phyloP scores from a whole-genome alignment of 2,329 filamentous ascomycete genomes.

The Ophiognomonia clavigignenti-juglandacearum region DNA sequence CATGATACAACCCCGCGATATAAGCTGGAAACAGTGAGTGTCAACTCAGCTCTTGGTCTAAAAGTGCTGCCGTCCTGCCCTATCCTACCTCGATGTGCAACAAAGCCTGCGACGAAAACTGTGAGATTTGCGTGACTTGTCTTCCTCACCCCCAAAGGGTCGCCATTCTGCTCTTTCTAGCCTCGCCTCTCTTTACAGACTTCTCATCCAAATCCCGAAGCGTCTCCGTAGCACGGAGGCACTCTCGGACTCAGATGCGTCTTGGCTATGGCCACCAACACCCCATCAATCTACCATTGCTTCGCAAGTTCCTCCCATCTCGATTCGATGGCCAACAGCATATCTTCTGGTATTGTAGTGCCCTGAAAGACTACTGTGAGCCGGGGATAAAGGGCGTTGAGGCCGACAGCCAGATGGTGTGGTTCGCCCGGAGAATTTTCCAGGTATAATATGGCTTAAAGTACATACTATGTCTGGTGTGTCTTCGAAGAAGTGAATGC shows the following conservation, averaged over 20 bases:
- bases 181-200: not conserved
- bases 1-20: no score
- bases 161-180: not conserved
- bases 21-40: no score
- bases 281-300: not conserved
- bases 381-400: conserved; percentile 6
- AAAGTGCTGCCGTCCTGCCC: no score
- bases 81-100: no score
- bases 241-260: not conserved
- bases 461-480: no score
- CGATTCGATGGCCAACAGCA: conserved; percentile 1
- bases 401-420: conserved; percentile 4
- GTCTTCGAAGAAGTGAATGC: no score
- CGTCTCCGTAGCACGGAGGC: not conserved
- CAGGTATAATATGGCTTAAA: no score
- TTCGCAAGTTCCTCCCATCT: conserved; percentile 1
- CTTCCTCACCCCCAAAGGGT: not conserved
- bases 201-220: conserved; percentile 2
- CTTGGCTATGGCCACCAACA: conserved; percentile 6
- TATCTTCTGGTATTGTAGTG: conserved; percentile 4
- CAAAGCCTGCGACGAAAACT: not conserved
- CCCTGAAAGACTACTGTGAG: conserved; percentile 5
- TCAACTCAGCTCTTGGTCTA: no score
- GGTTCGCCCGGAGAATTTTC: no score
- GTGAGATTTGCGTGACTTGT: not conserved